Percentiles rank a stretch among this genome's conserved stretches.
Evolutionary conservation across 371 early-diverging fungal genomes (phyloP).

Genomic region (Circinella umbellata): DNA sequence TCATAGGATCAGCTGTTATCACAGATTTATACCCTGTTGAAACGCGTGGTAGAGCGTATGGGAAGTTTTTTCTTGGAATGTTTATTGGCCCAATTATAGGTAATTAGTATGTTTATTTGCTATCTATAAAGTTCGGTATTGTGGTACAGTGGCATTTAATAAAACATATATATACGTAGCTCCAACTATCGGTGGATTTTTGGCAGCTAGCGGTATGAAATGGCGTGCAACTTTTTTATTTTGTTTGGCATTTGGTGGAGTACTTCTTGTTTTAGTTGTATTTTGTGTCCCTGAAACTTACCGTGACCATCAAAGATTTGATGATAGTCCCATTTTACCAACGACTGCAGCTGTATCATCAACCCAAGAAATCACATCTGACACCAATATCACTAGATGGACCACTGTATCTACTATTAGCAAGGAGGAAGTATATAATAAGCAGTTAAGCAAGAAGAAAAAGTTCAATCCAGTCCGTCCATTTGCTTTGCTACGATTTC

Average conservation of each 20-base stretch:
- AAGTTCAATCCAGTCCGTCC: slow-evolving; percentile 34
- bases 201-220: slow-evolving; percentile 31
- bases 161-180: slow-evolving; percentile 22
- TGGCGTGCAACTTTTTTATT: slow-evolving; percentile 70
- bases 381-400: neutral
- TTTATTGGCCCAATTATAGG: slow-evolving; percentile 52
- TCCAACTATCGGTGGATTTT: slow-evolving; percentile 30
- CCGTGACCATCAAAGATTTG: slow-evolving; percentile 31
- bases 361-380: neutral
- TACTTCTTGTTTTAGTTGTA: slow-evolving; percentile 42
- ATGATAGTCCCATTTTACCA: neutral
- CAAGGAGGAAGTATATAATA: neutral
- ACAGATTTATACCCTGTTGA: slow-evolving; percentile 31
- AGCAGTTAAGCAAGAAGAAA: slow-evolving; percentile 3
- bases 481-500: slow-evolving; percentile 45
- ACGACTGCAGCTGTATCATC: neutral
- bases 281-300: slow-evolving; percentile 68
- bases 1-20: slow-evolving; percentile 17
- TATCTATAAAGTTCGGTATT: too few relatives aligned
- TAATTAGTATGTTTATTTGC: neutral
- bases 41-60: slow-evolving; percentile 36
- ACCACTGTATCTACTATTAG: neutral
- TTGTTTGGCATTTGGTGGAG: slow-evolving; percentile 52
- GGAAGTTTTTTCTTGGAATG: slow-evolving; percentile 54
- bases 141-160: too few relatives aligned